phyloP scores from a whole-genome alignment of 2,329 filamentous ascomycete species.

The Penicillium digitatum region DNA sequence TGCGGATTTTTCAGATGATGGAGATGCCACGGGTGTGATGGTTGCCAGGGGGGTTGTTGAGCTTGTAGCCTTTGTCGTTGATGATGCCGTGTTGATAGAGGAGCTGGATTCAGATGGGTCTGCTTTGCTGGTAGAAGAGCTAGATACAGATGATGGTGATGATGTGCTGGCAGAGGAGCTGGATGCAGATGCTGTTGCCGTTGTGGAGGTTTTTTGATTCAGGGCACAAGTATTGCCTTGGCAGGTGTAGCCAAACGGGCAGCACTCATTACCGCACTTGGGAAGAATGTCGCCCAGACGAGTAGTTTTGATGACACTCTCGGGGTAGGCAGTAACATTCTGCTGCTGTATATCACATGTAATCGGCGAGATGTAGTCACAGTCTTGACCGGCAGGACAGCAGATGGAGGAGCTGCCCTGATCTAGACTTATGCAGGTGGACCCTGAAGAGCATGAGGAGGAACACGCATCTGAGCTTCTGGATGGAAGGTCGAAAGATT shows the following conservation, averaged over 20 bases:
- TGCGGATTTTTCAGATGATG: slow-evolving; percentile 19
- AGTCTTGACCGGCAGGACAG: slow-evolving; percentile 43
- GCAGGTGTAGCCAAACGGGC: slow-evolving; percentile 48
- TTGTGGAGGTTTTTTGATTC: slow-evolving; percentile 24
- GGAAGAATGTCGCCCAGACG: slow-evolving; percentile 39
- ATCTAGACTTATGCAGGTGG: slow-evolving; percentile 43
- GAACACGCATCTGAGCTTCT: slow-evolving; percentile 32
- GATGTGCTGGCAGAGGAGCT: slow-evolving; percentile 1
- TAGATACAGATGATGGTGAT: slow-evolving; percentile 12
- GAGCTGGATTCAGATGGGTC: slow-evolving; percentile 7
- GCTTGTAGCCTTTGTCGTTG: slow-evolving; percentile 13
- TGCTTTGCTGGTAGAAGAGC: slow-evolving; percentile 4
- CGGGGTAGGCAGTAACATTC: slow-evolving; percentile 38
- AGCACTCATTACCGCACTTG: slow-evolving; percentile 43
- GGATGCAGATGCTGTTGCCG: slow-evolving; percentile 12
- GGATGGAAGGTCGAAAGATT: slow-evolving; percentile 14
- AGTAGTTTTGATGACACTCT: slow-evolving; percentile 42
- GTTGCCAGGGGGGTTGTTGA: slow-evolving; percentile 18
- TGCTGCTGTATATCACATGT: slow-evolving; percentile 43
- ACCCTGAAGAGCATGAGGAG: slow-evolving; percentile 34
- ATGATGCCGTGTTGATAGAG: slow-evolving; percentile 9
- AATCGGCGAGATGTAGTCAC: slow-evolving; percentile 42
- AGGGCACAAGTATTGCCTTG: slow-evolving; percentile 30
- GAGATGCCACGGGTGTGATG: slow-evolving; percentile 21
- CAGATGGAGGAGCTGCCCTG: slow-evolving; percentile 43